These are phyloP conservation scores for Pyronema omphalodes DNA, from an alignment of 495 filamentous ascomycete genomes.

Conservation along the genomic window DNA sequence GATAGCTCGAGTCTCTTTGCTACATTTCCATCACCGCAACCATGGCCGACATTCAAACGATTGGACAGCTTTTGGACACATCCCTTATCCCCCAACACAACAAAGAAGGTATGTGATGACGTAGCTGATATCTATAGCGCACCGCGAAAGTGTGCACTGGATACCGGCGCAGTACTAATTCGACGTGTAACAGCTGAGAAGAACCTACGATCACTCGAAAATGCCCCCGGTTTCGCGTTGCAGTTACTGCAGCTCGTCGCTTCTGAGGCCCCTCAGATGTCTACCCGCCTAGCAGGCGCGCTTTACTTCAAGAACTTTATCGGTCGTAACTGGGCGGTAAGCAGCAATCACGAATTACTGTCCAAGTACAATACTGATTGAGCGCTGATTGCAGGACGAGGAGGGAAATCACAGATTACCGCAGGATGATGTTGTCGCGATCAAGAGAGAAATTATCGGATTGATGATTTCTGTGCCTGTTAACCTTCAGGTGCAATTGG, in stretches of 20 bases:
- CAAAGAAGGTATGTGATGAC: constrained; percentile 53
- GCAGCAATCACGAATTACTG: constrained; percentile 8
- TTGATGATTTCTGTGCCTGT: constrained; percentile 85
- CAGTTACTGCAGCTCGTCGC: constrained; percentile 75
- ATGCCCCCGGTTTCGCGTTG: constrained; percentile 70
- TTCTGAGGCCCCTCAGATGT: constrained; percentile 42
- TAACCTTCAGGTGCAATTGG: constrained; percentile 77
- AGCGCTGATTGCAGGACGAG: constrained; percentile 41
- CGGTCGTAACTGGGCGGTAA: constrained; percentile 65
- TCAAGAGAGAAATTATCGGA: constrained; percentile 86
- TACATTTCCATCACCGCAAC: constrained; percentile 18
- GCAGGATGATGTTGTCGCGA: constrained; percentile 56
- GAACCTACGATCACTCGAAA: constrained; percentile 53
- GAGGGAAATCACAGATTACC: constrained; percentile 80
- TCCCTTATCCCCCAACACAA: constrained; percentile 71
- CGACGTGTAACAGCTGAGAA: constrained; percentile 45
- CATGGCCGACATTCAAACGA: constrained; percentile 56
- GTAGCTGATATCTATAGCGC: background rate
- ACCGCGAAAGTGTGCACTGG: background rate
- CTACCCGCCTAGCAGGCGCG: constrained; percentile 73
- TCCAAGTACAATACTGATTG: constrained; percentile 7
- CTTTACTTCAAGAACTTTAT: constrained; percentile 98
- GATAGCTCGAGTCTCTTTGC: background rate
- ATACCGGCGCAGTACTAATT: background rate
- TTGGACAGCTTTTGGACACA: constrained; percentile 64